Conservation (phyloP, 2,329 filamentous ascomycete species). For the Exophiala sp. region DNA sequence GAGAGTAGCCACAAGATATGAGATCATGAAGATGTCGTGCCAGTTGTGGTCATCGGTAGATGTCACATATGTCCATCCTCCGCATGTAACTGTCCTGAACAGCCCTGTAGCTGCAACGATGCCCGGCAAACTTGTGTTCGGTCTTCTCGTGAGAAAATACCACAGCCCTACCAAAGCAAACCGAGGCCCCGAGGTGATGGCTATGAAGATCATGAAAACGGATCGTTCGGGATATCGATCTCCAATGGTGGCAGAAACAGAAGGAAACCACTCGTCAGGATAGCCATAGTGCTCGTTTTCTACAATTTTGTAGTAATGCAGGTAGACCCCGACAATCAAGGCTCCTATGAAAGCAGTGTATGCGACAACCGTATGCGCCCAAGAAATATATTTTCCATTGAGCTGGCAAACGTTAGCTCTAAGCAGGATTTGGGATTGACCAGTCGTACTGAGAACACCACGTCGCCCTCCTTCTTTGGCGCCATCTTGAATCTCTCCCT, state of each 20-base stretch:
- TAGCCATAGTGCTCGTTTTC: slow-evolving; percentile 95
- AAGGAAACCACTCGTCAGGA: slow-evolving; percentile 94
- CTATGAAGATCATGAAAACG: slow-evolving; percentile 96
- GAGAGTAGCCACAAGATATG: slow-evolving; percentile 87
- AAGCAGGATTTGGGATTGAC: slow-evolving; percentile 11
- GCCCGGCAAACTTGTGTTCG: slow-evolving; percentile 72
- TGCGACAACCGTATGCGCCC: slow-evolving; percentile 76
- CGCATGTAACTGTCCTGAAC: slow-evolving; percentile 87
- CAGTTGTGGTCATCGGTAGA: slow-evolving; percentile 97
- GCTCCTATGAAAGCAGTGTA: slow-evolving; percentile 84
- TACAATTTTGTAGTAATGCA: slow-evolving; percentile 97
- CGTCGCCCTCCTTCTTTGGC: slow-evolving; percentile 61
- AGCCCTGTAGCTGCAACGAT: slow-evolving; percentile 76
- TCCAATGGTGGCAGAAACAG: slow-evolving; percentile 93
- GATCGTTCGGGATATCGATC: slow-evolving; percentile 95
- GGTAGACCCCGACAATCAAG: slow-evolving; percentile 69
- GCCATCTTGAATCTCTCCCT: slow-evolving; percentile 47
- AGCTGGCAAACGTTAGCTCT: slow-evolving; percentile 48
- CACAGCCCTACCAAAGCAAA: slow-evolving; percentile 87
- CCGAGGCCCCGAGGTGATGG: slow-evolving; percentile 87
- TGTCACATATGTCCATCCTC: slow-evolving; percentile 97
- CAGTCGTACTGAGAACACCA: slow-evolving; percentile 55
- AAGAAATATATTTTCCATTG: slow-evolving; percentile 87
- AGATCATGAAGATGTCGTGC: slow-evolving; percentile 99
- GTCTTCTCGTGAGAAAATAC: slow-evolving; percentile 81